Evolutionary conservation across 2,329 filamentous ascomycete species (phyloP).

Genomic region (Ceratocystis albifundus): DNA sequence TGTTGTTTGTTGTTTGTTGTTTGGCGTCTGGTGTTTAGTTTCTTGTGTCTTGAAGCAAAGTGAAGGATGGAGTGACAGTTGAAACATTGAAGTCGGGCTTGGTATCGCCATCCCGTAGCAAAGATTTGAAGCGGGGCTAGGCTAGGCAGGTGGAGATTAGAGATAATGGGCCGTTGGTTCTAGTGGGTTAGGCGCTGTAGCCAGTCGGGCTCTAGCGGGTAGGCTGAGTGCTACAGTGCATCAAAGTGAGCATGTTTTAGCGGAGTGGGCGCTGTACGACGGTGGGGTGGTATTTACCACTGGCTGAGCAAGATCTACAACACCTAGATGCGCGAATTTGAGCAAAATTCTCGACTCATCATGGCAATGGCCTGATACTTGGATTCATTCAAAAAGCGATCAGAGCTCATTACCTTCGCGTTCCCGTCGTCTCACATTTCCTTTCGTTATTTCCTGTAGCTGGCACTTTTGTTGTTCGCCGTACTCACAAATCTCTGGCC

Average conservation of each 20-base stretch:
- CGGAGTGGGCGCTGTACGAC: not conserved
- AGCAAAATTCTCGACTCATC: conserved; percentile 11
- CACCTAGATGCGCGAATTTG: conserved; percentile 18
- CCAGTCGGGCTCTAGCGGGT: not conserved
- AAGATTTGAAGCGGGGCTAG: not conserved
- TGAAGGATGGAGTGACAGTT: no score
- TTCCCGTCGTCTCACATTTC: not conserved
- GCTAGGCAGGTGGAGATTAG: not conserved
- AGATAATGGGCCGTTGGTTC: not conserved
- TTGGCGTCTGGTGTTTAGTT: no score
- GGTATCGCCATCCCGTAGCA: not conserved
- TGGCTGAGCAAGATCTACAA: no score
- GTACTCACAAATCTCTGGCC: not conserved
- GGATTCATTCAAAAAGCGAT: not conserved
- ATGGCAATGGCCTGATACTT: not conserved
- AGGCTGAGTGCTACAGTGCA: not conserved
- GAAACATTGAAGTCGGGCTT: no score
- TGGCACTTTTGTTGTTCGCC: not conserved
- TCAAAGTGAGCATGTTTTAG: not conserved
- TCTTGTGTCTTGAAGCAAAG: no score
- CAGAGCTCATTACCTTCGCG: not conserved
- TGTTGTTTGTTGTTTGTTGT: no score
- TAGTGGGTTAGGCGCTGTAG: not conserved
- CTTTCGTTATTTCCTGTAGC: not conserved
- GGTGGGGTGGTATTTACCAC: not conserved